Base-by-base conservation (phyloP, 139 green algal genomes). In the Chlamydomonas schloesseri region DNA sequence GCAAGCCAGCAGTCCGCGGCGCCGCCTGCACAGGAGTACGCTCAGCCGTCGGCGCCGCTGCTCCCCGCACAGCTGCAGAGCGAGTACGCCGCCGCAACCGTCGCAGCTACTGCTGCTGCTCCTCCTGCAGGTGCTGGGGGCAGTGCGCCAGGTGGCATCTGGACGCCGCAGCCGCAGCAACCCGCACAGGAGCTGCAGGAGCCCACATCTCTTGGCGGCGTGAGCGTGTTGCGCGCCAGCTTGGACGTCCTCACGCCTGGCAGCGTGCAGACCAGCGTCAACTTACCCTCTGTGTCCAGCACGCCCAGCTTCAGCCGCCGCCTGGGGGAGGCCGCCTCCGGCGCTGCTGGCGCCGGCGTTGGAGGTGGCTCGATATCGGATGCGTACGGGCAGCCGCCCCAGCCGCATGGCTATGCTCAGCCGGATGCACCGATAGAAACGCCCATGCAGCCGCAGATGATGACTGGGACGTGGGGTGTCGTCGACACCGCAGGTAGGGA, bases 171-270 rank as follows among this genome's bases (percentile, higher is more conserved):
- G 20, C 55, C 14, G 55, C 55, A 60, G 55, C 55, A 21, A 11
- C 50, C 14, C 11, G 11, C 55, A 18, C 55, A 21, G 55, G 9
- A 60, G 55, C 18, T 24, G 20, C n/a, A 34, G 33, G 57, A 82
- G 18, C 57, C 70, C 14, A 57, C 70, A 3, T 73, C 76, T 0
- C 36, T 83, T 6, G 58, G 50, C 8, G 76, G 73, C 37, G 65
- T 83, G 37, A 83, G 58, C 60, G 33, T 73, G 8, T 36, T 70
- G 60, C 60, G 76, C 26, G 76, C 76, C 1, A 83, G 76, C n/a
- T 2, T 83, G 37, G 76, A 83, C n/a, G 76, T 83, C 1, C 60
- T 67, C 26, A 13, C 76, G 37, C 62, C 76, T 6, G 60, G 28
- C 37, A 83, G 76, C 76, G 67, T 62, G 60, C 37, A 73, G 42